phyloP scores from a whole-genome alignment of 2,329 filamentous ascomycete species.

The Colletotrichum tabaci region DNA sequence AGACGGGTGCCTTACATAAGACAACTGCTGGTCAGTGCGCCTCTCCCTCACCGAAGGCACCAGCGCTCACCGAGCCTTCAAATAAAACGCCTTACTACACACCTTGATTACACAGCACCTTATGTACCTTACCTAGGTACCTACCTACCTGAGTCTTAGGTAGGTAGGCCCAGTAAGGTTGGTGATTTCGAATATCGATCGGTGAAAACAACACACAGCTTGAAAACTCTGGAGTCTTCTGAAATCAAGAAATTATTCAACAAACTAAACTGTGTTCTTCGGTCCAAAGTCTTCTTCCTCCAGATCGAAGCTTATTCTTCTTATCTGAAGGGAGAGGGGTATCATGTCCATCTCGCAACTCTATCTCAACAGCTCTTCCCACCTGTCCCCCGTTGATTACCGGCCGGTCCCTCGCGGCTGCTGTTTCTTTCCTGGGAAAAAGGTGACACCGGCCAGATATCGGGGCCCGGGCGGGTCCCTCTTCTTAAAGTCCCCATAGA shows the following conservation, averaged over 20 bases:
- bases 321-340: neutral
- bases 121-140: too few species aligned
- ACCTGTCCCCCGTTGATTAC: too few species aligned
- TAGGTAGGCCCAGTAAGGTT: neutral
- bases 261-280: too few species aligned
- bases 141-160: too few species aligned
- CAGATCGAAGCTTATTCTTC: neutral
- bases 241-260: neutral
- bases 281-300: neutral
- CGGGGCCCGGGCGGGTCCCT: neutral
- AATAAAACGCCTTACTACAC: too few species aligned
- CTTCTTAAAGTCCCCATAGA: neutral
- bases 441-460: neutral
- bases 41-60: constrained; percentile 6
- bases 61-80: constrained; percentile 22
- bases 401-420: neutral
- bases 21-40: neutral
- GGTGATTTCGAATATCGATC: neutral
- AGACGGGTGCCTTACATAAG: constrained; percentile 15
- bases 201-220: neutral
- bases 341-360: neutral
- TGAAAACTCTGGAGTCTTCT: neutral
- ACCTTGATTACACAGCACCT: too few species aligned
- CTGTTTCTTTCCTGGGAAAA: constrained; percentile 18
- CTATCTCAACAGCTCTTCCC: neutral